Conservation (phyloP, 306 rosid genomes). For the Casuarina equisetifolia region DNA sequence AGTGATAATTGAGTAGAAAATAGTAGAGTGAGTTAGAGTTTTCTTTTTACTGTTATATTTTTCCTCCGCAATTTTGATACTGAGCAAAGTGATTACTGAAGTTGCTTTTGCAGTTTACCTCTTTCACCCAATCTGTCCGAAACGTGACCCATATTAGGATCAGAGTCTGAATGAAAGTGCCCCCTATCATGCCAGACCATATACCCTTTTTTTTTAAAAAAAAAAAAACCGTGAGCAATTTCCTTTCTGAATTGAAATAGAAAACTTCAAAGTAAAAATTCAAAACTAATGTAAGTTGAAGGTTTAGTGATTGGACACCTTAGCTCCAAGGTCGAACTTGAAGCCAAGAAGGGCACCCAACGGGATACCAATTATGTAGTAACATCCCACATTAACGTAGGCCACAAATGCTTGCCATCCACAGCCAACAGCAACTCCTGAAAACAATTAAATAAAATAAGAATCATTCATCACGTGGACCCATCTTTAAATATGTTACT, state of each 20-base stretch:
- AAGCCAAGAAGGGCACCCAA: constrained; percentile 51
- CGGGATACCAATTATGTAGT: constrained; percentile 45
- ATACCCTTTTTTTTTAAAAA: constrained; percentile 30
- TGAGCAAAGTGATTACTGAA: background rate
- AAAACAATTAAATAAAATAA: background rate
- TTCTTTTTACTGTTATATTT: too few relatives aligned
- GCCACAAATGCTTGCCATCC: constrained; percentile 70
- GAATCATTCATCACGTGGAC: background rate
- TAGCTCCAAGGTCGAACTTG: constrained; percentile 43
- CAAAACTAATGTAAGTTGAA: too few relatives aligned
- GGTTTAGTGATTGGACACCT: constrained; percentile 14
- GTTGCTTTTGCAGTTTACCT: constrained; percentile 17
- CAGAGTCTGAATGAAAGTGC: constrained; percentile 45
- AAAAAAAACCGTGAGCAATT: background rate
- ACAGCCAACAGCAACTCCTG: constrained; percentile 59
- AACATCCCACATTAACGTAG: constrained; percentile 53
- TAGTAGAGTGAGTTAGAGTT: too few relatives aligned
- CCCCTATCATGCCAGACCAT: constrained; percentile 57
- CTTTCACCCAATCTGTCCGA: constrained; percentile 45
- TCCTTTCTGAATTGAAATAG: background rate
- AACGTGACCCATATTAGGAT: constrained; percentile 39
- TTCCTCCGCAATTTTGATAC: background rate
- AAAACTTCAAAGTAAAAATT: background rate
- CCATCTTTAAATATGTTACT: too few relatives aligned
- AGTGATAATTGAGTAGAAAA: too few relatives aligned